Percentiles rank a stretch among this genome's conserved stretches.
These are phyloP conservation scores for Suillus variegatus DNA, from an alignment of 768 basidiomycete genomes.

Conservation along the genomic window DNA sequence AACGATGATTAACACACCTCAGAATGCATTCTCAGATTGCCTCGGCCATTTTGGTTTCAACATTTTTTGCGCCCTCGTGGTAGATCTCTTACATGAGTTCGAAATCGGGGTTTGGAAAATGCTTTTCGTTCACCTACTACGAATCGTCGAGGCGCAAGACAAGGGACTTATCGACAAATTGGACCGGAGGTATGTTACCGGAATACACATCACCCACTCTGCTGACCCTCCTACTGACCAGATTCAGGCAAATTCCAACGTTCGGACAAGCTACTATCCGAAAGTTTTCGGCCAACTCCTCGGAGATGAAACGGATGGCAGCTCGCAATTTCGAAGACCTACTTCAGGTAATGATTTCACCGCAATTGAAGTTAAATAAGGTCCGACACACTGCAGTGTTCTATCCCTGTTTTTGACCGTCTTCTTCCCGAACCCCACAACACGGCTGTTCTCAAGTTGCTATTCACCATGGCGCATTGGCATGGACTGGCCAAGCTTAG, in stretches of 20 bases:
- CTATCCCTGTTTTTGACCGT: slow-evolving; percentile 33
- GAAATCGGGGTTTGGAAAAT: slow-evolving; percentile 41
- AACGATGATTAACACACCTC: no score
- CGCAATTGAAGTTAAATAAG: neutral
- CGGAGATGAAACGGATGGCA: slow-evolving; percentile 24
- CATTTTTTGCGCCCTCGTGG: slow-evolving; percentile 27
- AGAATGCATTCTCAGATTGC: slow-evolving; percentile 39
- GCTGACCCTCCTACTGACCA: neutral
- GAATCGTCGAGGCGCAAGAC: slow-evolving; percentile 19
- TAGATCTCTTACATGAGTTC: slow-evolving; percentile 41
- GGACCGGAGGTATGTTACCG: neutral
- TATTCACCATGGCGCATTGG: slow-evolving; percentile 6
- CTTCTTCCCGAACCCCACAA: slow-evolving; percentile 15
- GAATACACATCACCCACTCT: no score
- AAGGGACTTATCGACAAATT: neutral
- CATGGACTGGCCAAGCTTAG: slow-evolving; percentile 13
- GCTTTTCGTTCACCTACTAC: slow-evolving; percentile 35
- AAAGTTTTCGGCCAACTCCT: slow-evolving; percentile 29
- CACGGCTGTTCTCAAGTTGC: slow-evolving; percentile 10
- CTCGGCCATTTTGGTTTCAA: slow-evolving; percentile 22
- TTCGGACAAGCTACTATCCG: slow-evolving; percentile 35
- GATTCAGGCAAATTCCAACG: slow-evolving; percentile 11
- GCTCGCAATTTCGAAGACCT: slow-evolving; percentile 36
- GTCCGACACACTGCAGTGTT: slow-evolving; percentile 19
- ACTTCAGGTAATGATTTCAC: slow-evolving; percentile 21